phyloP scores from a whole-genome alignment of 345 rosid species.

The Combretum micranthum region DNA sequence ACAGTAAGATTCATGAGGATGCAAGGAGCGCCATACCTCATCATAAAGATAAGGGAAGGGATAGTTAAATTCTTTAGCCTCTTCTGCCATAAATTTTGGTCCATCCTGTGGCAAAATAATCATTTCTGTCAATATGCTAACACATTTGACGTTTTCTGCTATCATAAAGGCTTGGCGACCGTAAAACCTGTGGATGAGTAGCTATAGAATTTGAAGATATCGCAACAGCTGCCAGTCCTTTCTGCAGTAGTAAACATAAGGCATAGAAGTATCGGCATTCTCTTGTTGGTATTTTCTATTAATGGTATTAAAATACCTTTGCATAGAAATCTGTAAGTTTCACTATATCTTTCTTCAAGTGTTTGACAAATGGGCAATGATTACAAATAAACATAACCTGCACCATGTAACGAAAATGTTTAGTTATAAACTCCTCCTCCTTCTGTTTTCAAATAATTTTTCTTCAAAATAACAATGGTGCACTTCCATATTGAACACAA shows the following conservation, averaged over 20 bases:
- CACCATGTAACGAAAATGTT: constrained; percentile 2
- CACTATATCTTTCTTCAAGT: constrained; percentile 71
- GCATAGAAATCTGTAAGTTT: constrained; percentile 72
- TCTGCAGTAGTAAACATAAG: constrained; percentile 30
- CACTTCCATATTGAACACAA: no score
- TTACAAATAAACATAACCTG: constrained; percentile 91
- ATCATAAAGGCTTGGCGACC: no score
- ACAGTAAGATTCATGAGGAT: no score
- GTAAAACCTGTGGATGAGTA: constrained; percentile 81
- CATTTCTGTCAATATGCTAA: constrained; percentile 11
- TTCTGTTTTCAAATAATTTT: neutral
- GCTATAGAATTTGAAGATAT: constrained; percentile 76
- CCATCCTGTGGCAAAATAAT: constrained; percentile 67
- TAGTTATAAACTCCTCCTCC: neutral
- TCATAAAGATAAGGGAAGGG: constrained; percentile 87
- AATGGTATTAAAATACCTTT: constrained; percentile 39
- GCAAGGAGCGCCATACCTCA: constrained; percentile 35
- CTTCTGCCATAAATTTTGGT: constrained; percentile 84
- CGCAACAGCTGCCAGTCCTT: constrained; percentile 88
- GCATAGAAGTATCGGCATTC: neutral
- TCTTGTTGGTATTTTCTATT: neutral
- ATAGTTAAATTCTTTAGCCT: constrained; percentile 53
- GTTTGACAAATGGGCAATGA: constrained; percentile 94
- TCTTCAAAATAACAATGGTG: neutral
- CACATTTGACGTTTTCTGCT: neutral